Evolutionary conservation across 768 basidiomycete species (phyloP).

Genomic region (Inosperma sp.): DNA sequence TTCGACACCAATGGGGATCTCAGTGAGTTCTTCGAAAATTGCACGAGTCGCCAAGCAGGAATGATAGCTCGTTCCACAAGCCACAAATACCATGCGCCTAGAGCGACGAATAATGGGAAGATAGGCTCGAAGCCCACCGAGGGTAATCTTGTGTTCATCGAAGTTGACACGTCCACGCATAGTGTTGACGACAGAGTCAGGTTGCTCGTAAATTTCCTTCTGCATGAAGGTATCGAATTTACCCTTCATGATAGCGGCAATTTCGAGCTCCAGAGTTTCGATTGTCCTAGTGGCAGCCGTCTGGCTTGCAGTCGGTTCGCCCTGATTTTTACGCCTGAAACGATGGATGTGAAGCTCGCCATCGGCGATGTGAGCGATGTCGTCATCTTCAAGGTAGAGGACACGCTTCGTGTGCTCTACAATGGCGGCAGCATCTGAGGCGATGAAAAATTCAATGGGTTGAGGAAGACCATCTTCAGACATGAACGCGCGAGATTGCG

Average conservation of each 20-base stretch:
- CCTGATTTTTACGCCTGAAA: conserved; percentile 83
- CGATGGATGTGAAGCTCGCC: conserved; percentile 99
- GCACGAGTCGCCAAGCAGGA: conserved; percentile 94
- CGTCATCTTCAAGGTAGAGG: conserved; percentile 97
- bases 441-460: conserved; percentile 99
- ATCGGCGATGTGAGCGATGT: conserved; percentile 95
- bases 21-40: conserved; percentile 98
- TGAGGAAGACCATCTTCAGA: conserved; percentile 97
- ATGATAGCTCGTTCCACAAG: conserved; percentile 99
- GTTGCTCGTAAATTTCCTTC: conserved; percentile 99
- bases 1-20: conserved; percentile 97
- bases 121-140: conserved; percentile 94
- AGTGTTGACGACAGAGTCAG: conserved; percentile 98
- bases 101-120: conserved; percentile 94
- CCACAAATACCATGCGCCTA: conserved; percentile 91
- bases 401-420: conserved; percentile 99
- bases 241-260: conserved; percentile 99
- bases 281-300: conserved; percentile 82
- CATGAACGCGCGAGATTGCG: conserved; percentile 97
- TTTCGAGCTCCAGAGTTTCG: conserved; percentile 96
- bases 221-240: conserved; percentile 99
- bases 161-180: conserved; percentile 99
- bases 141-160: conserved; percentile 83
- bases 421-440: conserved; percentile 93
- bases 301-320: conserved; percentile 53